Evolutionary conservation across 2,329 filamentous ascomycete genomes (phyloP).

Genomic region (Penicillium thymicola): DNA sequence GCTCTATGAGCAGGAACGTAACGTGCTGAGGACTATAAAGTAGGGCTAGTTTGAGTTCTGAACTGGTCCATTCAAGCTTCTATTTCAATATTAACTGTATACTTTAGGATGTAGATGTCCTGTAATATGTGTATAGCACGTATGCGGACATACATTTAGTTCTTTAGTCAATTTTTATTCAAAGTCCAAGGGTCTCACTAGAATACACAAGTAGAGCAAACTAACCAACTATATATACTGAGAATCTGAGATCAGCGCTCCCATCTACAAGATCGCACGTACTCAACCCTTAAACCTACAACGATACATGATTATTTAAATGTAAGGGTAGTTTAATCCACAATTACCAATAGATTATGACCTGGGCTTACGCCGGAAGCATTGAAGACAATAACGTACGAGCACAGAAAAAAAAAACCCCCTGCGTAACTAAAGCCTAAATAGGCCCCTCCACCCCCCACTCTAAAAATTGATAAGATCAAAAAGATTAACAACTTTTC

Average conservation of each 20-base stretch:
- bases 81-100: too few relatives aligned
- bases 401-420: not conserved
- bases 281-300: not conserved
- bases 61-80: not conserved
- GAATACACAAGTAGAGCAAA: not conserved
- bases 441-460: slow-evolving; percentile 36
- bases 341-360: not conserved
- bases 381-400: slow-evolving; percentile 1
- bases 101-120: not conserved
- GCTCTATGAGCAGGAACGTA: not conserved
- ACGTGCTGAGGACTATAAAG: not conserved
- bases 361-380: not conserved
- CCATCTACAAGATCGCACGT: not conserved
- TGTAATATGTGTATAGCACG: too few relatives aligned
- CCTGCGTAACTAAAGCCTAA: not conserved
- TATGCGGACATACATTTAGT: too few relatives aligned
- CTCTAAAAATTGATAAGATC: slow-evolving; percentile 42
- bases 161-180: not conserved
- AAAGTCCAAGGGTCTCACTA: not conserved
- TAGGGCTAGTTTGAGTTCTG: not conserved
- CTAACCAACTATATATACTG: too few relatives aligned
- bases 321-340: not conserved
- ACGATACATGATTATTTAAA: not conserved
- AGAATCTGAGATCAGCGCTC: not conserved
- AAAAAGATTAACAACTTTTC: slow-evolving; percentile 26